Evolutionary conservation across 2,329 filamentous ascomycete genomes (phyloP), one percentile per base, ranked within the genome.

Genomic region (Fonsecaea nubica): DNA sequence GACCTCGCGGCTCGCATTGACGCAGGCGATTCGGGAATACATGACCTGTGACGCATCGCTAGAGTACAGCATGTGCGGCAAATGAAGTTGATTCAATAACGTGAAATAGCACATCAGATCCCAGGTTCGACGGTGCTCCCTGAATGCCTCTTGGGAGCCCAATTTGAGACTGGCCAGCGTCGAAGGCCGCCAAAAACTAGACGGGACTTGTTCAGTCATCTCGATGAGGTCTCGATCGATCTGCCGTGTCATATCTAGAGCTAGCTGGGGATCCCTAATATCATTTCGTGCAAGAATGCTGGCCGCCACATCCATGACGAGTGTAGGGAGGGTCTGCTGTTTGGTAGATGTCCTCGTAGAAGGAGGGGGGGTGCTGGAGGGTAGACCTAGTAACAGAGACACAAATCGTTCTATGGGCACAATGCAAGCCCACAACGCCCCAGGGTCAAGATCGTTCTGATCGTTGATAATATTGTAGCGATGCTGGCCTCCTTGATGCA

Each of bases 1-100:
- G 13, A 86, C 77, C 60, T 83, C 82, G 1, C 86, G 82, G 56
- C 83, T 84, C 5, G 84, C 81, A 10, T 80, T 79, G 54, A 85
- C 75, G 66, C 83, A 84, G 1, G 80, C 81, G 12, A 79, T 78
- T 63, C 81, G 84, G 69, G 81, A 84, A 71, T 84, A 82, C 15
- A 76, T 74, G 4, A 64, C 60, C 5, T 7, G 10, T 2, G 75
- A 72, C 25, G 25, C 25, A 25, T 25, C 25, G 25, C 25, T 2
- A 6, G 75, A 66, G 30, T 78, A 79, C 10, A 87, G 78, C 75
- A 87, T 82, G 66, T 84, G 86, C 0, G 85, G 86, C 1, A 87
- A 77, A 66, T 88, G 85, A 0, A 87, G 78, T 8, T 84, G 78
- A 38, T 84, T 80, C 7, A 86, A 75, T 2, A 87, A 77, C 38